Evolutionary conservation across 2,329 filamentous ascomycete species (phyloP), one percentile per base, ranked within the genome.

Genomic region (Scytalidium sp.): DNA sequence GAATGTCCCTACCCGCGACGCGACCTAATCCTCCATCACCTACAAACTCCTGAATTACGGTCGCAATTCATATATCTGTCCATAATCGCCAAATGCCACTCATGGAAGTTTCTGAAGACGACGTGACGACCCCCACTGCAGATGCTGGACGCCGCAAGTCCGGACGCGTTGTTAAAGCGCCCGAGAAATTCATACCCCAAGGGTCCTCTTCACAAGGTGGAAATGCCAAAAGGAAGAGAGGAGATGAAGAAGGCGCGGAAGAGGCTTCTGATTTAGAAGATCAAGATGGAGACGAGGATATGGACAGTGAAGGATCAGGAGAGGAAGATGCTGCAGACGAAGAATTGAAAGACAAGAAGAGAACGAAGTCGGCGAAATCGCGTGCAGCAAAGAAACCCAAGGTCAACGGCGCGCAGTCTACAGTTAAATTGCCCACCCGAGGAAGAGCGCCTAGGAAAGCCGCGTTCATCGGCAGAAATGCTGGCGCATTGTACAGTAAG

Each of bases 91-190:
- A 71, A 69, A 61, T 64, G 65, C 73, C 74, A 59, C 73, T 76
- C 60, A 76, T 77, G 73, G 73, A 77, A 64, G 65, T 66, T 41
- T 63, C 62, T 70, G 77, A 81, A 60, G 78, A 75, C 62, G 79
- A 78, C 70, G 73, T 75, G 66, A 76, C 72, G 62, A 70, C 78
- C 53, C 75, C 78, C 49, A 70, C 72, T 53, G 73, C 75, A 54
- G 69, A 72, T 52, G 73, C 74, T 62, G 55, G 51, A 29, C 78
- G 79, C 75, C 84, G 85, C 67, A 81, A 83, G 57, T 88, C 84
- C 32, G 81, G 83, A 81, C 83, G 83, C 80, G 82, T 83, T 72
- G 75, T 81, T 54, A 80, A 74, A 63, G 74, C 73, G 29, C 81
- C 82, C 42, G 67, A 76, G 63, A 84, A 84, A 65, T 85, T 82